phyloP scores from a whole-genome alignment of 768 basidiomycete genomes.

The Mycena indigotica region DNA sequence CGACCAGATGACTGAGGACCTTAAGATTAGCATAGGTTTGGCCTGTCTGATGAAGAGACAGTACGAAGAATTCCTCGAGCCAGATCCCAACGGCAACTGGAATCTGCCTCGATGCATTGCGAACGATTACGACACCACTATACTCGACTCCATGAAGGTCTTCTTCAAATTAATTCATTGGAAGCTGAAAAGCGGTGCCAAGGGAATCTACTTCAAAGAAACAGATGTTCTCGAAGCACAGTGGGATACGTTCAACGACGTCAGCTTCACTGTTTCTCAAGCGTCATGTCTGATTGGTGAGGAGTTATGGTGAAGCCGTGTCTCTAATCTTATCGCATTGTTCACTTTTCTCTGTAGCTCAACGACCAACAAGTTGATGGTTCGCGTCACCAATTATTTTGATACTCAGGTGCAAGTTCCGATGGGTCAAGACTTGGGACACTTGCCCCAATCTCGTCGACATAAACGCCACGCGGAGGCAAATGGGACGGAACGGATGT shows the following conservation, averaged over 20 bases:
- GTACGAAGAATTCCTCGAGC: constrained; percentile 87
- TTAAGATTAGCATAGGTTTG: constrained; percentile 86
- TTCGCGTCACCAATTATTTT: constrained; percentile 91
- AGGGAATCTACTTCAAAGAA: constrained; percentile 95
- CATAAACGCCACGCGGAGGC: constrained; percentile 21
- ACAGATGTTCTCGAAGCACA: constrained; percentile 97
- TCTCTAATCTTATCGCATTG: constrained; percentile 9
- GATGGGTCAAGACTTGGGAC: constrained; percentile 46
- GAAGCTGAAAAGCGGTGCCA: constrained; percentile 92
- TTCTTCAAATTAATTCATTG: constrained; percentile 95
- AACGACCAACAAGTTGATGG: constrained; percentile 89
- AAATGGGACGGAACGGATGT: constrained; percentile 56
- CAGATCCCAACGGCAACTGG: constrained; percentile 89
- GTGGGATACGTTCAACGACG: constrained; percentile 93
- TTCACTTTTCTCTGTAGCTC: constrained; percentile 53
- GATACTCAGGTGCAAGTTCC: constrained; percentile 89
- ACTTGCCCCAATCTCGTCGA: constrained; percentile 28
- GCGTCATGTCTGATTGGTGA: constrained; percentile 93
- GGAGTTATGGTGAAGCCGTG: constrained; percentile 92
- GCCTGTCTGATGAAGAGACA: constrained; percentile 95
- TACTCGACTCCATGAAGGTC: constrained; percentile 81
- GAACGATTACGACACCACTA: constrained; percentile 86
- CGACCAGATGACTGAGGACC: constrained; percentile 91
- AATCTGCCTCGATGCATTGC: constrained; percentile 84
- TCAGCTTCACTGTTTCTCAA: constrained; percentile 82